phyloP scores from a whole-genome alignment of 495 filamentous ascomycete genomes.

The Penicillium parvum region DNA sequence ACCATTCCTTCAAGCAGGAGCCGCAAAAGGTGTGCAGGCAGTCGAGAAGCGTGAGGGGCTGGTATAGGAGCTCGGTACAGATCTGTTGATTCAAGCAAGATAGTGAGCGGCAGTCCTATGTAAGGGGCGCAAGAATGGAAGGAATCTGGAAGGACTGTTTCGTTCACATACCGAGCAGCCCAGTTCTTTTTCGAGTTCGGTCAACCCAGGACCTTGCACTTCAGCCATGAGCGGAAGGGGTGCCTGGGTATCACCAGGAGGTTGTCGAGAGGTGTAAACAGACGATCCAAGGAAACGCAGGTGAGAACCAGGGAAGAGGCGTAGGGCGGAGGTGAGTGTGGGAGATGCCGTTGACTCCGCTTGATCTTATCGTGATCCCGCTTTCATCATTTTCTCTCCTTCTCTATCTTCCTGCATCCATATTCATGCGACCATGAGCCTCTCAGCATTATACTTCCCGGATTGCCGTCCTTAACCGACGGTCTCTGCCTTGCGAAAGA shows the following conservation, averaged over 20 bases:
- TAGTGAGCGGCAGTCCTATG: conserved; percentile 10
- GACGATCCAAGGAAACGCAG: conserved; percentile 15
- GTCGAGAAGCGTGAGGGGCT: conserved; percentile 92
- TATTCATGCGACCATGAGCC: too few species aligned
- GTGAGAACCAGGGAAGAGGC: conserved; percentile 14
- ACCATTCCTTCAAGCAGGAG: conserved; percentile 93
- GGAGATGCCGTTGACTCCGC: conserved; percentile 14
- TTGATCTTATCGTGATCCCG: conserved; percentile 18
- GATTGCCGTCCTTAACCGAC: too few species aligned
- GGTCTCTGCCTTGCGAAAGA: not conserved
- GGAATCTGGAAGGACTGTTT: conserved; percentile 9
- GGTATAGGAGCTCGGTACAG: conserved; percentile 92
- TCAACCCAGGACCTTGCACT: conserved; percentile 31
- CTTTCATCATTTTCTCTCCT: conserved; percentile 1
- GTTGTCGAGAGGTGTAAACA: conserved; percentile 1
- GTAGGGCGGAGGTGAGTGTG: conserved; percentile 7
- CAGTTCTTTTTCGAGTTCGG: conserved; percentile 81
- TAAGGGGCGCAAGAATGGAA: conserved; percentile 19
- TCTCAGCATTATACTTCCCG: too few species aligned
- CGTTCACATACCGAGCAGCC: conserved; percentile 76
- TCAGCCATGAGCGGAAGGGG: conserved; percentile 20
- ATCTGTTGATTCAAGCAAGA: conserved; percentile 56
- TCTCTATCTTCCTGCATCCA: not conserved
- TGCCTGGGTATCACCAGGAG: not conserved
- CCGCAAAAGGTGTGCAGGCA: conserved; percentile 98